phyloP scores from a whole-genome alignment of 2,329 filamentous ascomycete species.

The Apiospora kogelbergensis region DNA sequence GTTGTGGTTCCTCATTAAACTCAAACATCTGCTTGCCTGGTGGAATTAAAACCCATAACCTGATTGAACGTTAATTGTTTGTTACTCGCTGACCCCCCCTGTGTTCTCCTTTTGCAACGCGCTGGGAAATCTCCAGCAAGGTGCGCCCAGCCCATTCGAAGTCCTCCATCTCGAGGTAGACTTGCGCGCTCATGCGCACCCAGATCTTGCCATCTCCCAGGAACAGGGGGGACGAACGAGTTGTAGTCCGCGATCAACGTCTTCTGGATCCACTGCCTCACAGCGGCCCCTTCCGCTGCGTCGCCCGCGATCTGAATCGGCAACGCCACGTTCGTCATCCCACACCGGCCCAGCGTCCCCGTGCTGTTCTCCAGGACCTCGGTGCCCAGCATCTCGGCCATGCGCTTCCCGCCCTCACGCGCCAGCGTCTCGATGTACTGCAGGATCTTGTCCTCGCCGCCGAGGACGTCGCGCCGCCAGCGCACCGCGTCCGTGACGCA shows the following conservation, averaged over 20 bases:
- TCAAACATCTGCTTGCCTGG: too few species aligned
- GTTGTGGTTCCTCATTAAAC: too few species aligned
- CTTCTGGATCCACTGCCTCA: constrained; percentile 30
- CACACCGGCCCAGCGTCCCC: constrained; percentile 63
- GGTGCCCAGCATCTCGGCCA: constrained; percentile 67
- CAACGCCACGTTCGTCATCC: constrained; percentile 71
- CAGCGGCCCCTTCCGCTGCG: constrained; percentile 22
- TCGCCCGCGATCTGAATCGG: constrained; percentile 51
- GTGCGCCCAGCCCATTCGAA: constrained; percentile 68
- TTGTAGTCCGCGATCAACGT: constrained; percentile 57
- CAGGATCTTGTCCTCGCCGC: constrained; percentile 71
- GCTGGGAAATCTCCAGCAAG: constrained; percentile 50
- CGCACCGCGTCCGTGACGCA: constrained; percentile 70
- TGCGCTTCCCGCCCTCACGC: constrained; percentile 58
- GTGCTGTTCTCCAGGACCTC: constrained; percentile 67
- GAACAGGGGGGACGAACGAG: constrained; percentile 68
- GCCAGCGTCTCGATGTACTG: constrained; percentile 64
- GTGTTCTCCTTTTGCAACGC: constrained; percentile 37
- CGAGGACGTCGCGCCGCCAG: constrained; percentile 68
- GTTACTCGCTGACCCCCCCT: neutral
- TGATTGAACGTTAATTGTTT: too few species aligned
- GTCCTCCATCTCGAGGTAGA: constrained; percentile 79
- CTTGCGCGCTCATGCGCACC: constrained; percentile 74
- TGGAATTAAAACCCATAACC: too few species aligned
- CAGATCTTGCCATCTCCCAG: constrained; percentile 64